Conservation (phyloP, 2,329 filamentous ascomycete genomes). For the Berkeleyomyces basicola region DNA sequence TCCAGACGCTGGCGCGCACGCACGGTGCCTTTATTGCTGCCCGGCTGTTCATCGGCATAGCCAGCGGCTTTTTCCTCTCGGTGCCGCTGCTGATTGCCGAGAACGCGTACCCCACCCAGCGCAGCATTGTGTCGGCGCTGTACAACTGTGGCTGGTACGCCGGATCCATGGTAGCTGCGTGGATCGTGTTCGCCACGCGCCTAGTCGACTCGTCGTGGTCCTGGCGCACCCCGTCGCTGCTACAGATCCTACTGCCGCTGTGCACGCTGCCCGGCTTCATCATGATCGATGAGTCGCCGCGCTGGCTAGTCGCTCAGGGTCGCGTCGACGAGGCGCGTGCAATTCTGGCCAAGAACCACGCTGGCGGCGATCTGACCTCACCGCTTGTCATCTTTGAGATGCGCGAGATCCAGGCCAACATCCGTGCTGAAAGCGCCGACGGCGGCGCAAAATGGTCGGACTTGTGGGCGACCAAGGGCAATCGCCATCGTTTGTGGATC, state of each 20-base stretch:
- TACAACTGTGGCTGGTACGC: conserved; percentile 30
- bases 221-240: conserved; percentile 26
- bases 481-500: conserved; percentile 33
- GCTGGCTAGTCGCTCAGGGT: conserved; percentile 21
- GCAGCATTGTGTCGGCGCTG: conserved; percentile 43
- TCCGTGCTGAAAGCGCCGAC: conserved; percentile 37
- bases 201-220: conserved; percentile 20
- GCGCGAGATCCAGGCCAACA: conserved; percentile 40
- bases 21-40: conserved; percentile 38
- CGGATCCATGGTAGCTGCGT: conserved; percentile 29
- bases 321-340: conserved; percentile 20
- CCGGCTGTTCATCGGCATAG: conserved; percentile 28
- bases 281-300: conserved; percentile 21
- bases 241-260: conserved; percentile 26
- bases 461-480: conserved; percentile 32
- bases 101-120: conserved; percentile 44
- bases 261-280: conserved; percentile 21
- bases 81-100: conserved; percentile 50
- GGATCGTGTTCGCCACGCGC: conserved; percentile 27
- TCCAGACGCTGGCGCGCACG: conserved; percentile 21
- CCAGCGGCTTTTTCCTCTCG: conserved; percentile 35
- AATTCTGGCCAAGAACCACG: conserved; percentile 28
- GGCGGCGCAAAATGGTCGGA: conserved; percentile 34
- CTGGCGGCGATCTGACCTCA: conserved; percentile 33
- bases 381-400: conserved; percentile 42